Evolutionary conservation across 805 yeast genomes (phyloP), one percentile per base, ranked within the genome.

Genomic region (Peterozyma xylosa): DNA sequence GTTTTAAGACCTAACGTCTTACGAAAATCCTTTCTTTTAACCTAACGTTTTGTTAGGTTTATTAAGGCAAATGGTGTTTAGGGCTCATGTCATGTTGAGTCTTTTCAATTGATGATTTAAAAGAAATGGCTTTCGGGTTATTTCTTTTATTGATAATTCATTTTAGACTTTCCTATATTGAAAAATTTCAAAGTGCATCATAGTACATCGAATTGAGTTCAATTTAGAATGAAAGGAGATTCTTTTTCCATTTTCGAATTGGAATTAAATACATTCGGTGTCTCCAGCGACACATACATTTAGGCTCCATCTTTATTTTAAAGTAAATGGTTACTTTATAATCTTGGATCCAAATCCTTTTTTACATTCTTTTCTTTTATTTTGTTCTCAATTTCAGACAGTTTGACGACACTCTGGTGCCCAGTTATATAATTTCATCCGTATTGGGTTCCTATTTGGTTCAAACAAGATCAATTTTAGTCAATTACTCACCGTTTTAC

Each of bases 321-420:
- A 21, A 21, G 7, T 21, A 21, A 21, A 21, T 21, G 27, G 27
- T 21, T 21, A 21, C 32, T 32, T 39, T 11, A 18, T 11, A 17
- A 32, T 33, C 27, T 27, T 15, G 18, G 13, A 21, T 21, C 30
- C 17, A 35, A 15, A 18, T 35, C 29, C 30, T 33, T 14, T 27
- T 18, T 38, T 34, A 11, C 37, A 3, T 33, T 10, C 18, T 29
- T 38, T n/a, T 29, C n/a, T 11, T 13, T 37, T 30, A 17, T 10
- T 35, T 27, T 33, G 16, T 9, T 32, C 30, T 39, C 39, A 33
- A 34, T 33, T 45, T 33, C 37, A 17, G 27, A 30, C 58, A 66
- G 87, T 81, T 86, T 85, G 90, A 87, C 82, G 78, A 85, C 95
- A 86, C 91, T 84, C 93, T 83, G 93, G 89, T 79, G 82, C 82